Conservation (phyloP, 2,329 filamentous ascomycete genomes). For the Aspergillus japonicus region DNA sequence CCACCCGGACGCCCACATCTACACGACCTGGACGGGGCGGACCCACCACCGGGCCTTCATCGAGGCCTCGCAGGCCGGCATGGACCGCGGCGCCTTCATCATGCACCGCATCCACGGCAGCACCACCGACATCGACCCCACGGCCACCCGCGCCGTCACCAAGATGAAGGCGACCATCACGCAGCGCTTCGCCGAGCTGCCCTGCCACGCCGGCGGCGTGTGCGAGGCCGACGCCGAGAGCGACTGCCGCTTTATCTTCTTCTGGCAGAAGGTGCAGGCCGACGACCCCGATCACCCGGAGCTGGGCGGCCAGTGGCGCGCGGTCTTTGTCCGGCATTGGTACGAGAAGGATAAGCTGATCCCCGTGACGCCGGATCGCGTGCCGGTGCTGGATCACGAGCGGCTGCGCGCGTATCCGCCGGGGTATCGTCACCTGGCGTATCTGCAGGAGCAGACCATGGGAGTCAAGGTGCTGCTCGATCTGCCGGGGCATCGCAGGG, state of each 20-base stretch:
- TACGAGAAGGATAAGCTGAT: constrained; percentile 56
- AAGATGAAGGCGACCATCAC: constrained; percentile 55
- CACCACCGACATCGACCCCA: constrained; percentile 44
- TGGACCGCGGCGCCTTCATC: constrained; percentile 55
- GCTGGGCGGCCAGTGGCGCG: constrained; percentile 42
- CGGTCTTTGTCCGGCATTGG: constrained; percentile 49
- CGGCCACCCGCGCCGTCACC: constrained; percentile 45
- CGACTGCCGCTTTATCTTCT: constrained; percentile 50
- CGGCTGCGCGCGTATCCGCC: constrained; percentile 43
- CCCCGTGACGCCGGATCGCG: constrained; percentile 44
- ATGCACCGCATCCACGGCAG: constrained; percentile 54
- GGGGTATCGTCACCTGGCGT: constrained; percentile 48
- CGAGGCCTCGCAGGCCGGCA: constrained; percentile 51
- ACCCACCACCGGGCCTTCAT: constrained; percentile 48
- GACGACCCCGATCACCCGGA: not conserved
- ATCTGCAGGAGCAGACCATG: constrained; percentile 48
- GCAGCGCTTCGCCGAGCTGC: constrained; percentile 41
- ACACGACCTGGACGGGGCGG: constrained; percentile 53
- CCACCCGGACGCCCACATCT: constrained; percentile 49
- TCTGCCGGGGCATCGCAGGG: constrained; percentile 47
- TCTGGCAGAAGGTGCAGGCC: constrained; percentile 41
- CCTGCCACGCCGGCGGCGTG: constrained; percentile 31
- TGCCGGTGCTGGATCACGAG: constrained; percentile 44
- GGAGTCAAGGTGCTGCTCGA: constrained; percentile 46
- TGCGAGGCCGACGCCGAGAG: constrained; percentile 48